phyloP scores from a whole-genome alignment of 495 filamentous ascomycete species.

The Xylaria venustula region DNA sequence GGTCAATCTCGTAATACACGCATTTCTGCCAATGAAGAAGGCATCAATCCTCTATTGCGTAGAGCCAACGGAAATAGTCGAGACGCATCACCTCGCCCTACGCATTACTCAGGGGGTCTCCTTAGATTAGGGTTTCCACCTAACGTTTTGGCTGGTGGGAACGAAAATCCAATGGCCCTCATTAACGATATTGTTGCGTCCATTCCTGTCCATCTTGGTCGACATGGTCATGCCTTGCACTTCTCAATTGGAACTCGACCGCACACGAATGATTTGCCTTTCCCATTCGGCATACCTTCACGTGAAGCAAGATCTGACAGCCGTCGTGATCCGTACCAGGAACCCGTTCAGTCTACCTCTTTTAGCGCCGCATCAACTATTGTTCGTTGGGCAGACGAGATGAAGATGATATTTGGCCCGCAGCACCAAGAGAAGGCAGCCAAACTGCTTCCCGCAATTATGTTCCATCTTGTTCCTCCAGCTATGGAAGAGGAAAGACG shows the following conservation, averaged over 20 bases:
- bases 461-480: constrained; percentile 74
- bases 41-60: constrained; percentile 73
- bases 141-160: constrained; percentile 21
- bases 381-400: constrained; percentile 86
- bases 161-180: constrained; percentile 40
- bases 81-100: constrained; percentile 36
- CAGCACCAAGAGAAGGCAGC: constrained; percentile 67
- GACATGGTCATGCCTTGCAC: constrained; percentile 33
- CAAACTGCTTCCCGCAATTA: constrained; percentile 64
- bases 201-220: constrained; percentile 30
- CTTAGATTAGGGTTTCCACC: constrained; percentile 37
- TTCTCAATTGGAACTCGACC: constrained; percentile 43
- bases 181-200: constrained; percentile 41
- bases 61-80: constrained; percentile 31
- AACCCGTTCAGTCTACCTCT: constrained; percentile 58
- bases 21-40: constrained; percentile 60
- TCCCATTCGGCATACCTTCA: constrained; percentile 29
- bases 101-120: constrained; percentile 16
- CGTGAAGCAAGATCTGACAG: constrained; percentile 40
- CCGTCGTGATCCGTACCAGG: constrained; percentile 44
- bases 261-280: constrained; percentile 35
- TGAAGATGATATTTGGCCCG: constrained; percentile 75
- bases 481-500: constrained; percentile 76
- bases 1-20: constrained; percentile 28
- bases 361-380: constrained; percentile 70